A percentile compares a stretch with the other conserved stretches of the same genome.
Conservation (phyloP, 129 eudicot species). For the Tagetes patula region DNA sequence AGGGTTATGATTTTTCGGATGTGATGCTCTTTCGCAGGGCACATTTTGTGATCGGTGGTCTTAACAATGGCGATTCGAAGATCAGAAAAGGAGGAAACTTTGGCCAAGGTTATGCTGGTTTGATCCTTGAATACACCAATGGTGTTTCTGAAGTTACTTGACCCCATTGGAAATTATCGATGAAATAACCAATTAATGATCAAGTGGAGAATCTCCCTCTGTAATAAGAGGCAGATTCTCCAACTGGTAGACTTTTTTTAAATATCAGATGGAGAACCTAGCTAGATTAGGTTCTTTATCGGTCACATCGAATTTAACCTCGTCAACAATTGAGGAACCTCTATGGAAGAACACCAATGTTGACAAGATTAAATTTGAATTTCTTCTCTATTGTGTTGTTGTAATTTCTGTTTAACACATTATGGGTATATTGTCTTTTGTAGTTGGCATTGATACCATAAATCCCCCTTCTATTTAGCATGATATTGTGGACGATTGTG, state of each 20-base stretch:
- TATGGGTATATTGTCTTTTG: not conserved
- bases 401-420: not conserved
- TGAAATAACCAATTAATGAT: not conserved
- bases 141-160: constrained; percentile 61
- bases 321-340: constrained; percentile 21
- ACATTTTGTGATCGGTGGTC: constrained; percentile 74
- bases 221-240: constrained; percentile 16
- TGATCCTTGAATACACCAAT: constrained; percentile 82
- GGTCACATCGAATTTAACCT: not conserved
- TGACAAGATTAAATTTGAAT: not conserved
- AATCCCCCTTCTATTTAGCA: constrained; percentile 25
- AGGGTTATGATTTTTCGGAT: constrained; percentile 57
- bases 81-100: constrained; percentile 60
- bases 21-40: constrained; percentile 64
- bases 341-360: constrained; percentile 8
- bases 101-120: constrained; percentile 80
- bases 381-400: not conserved
- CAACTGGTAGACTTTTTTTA: not conserved
- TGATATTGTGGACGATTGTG: constrained; percentile 15
- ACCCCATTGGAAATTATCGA: constrained; percentile 38
- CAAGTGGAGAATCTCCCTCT: constrained; percentile 18
- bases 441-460: constrained; percentile 14
- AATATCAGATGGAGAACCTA: not conserved
- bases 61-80: constrained; percentile 82
- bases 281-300: no score